Evolutionary conservation across 202 grass and related monocot genomes (phyloP).

Genomic region (Carex arenaria): DNA sequence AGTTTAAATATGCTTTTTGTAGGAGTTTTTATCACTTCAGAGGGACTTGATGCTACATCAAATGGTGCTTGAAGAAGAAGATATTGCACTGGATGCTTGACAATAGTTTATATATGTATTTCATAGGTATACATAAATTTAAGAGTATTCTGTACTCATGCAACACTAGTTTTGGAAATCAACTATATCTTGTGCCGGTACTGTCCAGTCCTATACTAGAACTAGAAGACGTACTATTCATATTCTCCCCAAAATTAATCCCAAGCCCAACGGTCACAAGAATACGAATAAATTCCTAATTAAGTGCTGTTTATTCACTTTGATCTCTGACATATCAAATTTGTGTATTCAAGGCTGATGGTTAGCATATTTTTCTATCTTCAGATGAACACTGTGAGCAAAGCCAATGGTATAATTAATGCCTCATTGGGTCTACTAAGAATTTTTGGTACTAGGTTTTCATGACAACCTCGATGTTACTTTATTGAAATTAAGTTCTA

Average conservation of each 20-base stretch:
- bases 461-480: background rate
- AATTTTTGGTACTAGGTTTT: background rate
- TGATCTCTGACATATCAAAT: background rate
- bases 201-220: background rate
- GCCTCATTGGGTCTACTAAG: background rate
- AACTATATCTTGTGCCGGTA: background rate
- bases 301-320: background rate
- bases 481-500: background rate
- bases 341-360: background rate
- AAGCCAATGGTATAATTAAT: background rate
- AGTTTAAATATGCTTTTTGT: slow-evolving; percentile 11
- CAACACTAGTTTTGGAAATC: background rate
- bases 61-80: slow-evolving; percentile 85
- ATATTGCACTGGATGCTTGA: slow-evolving; percentile 32
- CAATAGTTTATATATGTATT: background rate
- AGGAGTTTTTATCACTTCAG: slow-evolving; percentile 88
- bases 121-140: background rate
- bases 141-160: background rate
- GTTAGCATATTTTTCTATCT: background rate
- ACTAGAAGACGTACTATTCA: background rate
- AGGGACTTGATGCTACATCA: slow-evolving; percentile 67
- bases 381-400: background rate
- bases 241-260: background rate
- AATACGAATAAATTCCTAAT: background rate
- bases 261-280: background rate